Evolutionary conservation across 768 basidiomycete species (phyloP).

Genomic region (Grammothele lineata): DNA sequence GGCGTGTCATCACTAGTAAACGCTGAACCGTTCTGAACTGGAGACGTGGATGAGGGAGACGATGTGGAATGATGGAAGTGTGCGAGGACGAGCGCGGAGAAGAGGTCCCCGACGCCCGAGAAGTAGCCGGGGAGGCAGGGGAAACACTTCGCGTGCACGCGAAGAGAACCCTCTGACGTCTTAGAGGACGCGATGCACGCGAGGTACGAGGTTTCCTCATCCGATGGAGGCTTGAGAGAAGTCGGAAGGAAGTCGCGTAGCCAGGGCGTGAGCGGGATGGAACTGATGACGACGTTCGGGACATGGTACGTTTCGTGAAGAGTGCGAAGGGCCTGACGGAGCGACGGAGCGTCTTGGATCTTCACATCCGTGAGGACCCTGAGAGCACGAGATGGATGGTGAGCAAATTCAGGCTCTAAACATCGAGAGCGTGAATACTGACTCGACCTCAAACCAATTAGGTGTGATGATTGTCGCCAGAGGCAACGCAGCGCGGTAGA

Average conservation of each 20-base stretch:
- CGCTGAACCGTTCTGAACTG: constrained; percentile 3
- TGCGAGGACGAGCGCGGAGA: constrained; percentile 86
- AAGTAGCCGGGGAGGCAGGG: constrained; percentile 88
- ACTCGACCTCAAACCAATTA: constrained; percentile 99
- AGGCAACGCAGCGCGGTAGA: constrained; percentile 77
- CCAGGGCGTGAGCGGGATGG: constrained; percentile 68
- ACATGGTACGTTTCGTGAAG: constrained; percentile 77
- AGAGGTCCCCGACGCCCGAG: constrained; percentile 95
- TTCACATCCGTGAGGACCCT: constrained; percentile 75
- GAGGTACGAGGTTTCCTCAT: constrained; percentile 43
- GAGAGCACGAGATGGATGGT: not conserved
- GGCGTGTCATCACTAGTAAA: constrained; percentile 25
- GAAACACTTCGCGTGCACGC: constrained; percentile 71
- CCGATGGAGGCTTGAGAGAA: constrained; percentile 30
- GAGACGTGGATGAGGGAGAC: constrained; percentile 3
- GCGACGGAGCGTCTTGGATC: constrained; percentile 61
- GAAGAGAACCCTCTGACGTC: constrained; percentile 29
- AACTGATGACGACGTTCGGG: constrained; percentile 88
- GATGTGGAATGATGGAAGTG: constrained; percentile 48
- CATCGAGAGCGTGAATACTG: constrained; percentile 23
- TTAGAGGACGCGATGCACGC: constrained; percentile 71
- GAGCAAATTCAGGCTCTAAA: not conserved
- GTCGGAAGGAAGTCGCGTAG: constrained; percentile 52
- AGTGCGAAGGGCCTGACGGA: constrained; percentile 62
- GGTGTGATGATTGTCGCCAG: constrained; percentile 93